Evolutionary conservation across 768 basidiomycete species (phyloP).

Genomic region (Tricholoma hemisulphureum): DNA sequence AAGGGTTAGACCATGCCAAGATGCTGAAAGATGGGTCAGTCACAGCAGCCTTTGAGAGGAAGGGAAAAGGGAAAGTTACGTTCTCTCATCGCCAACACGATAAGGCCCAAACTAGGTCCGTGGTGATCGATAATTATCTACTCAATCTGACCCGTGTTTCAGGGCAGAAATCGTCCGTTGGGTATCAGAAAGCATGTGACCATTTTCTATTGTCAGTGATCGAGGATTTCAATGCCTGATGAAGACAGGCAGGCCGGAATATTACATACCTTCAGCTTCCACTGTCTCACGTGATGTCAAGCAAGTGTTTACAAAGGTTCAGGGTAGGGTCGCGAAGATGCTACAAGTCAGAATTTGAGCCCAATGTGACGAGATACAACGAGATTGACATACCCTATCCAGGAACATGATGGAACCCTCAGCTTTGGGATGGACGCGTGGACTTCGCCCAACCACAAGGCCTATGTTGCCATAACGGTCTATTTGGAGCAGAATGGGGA

Average conservation of each 20-base stretch:
- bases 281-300: neutral
- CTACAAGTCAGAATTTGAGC: neutral
- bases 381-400: neutral
- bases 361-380: neutral
- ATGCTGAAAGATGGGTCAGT: constrained; percentile 19
- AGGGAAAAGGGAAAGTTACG: constrained; percentile 25
- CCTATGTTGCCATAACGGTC: no score
- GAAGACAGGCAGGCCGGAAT: no score
- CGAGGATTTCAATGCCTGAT: no score
- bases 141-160: neutral
- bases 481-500: no score
- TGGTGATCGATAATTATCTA: no score
- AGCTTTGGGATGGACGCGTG: neutral
- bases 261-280: no score
- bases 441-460: no score
- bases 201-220: no score
- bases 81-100: constrained; percentile 25
- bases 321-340: neutral
- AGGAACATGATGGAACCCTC: neutral
- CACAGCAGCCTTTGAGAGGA: constrained; percentile 26
- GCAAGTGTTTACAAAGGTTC: neutral
- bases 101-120: constrained; percentile 3
- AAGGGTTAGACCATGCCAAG: constrained; percentile 4
- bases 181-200: no score
- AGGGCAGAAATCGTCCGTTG: no score